Evolutionary conservation across 257 asterid genomes (phyloP), one percentile per base, ranked within the genome.

Genomic region (Prunella vulgaris): DNA sequence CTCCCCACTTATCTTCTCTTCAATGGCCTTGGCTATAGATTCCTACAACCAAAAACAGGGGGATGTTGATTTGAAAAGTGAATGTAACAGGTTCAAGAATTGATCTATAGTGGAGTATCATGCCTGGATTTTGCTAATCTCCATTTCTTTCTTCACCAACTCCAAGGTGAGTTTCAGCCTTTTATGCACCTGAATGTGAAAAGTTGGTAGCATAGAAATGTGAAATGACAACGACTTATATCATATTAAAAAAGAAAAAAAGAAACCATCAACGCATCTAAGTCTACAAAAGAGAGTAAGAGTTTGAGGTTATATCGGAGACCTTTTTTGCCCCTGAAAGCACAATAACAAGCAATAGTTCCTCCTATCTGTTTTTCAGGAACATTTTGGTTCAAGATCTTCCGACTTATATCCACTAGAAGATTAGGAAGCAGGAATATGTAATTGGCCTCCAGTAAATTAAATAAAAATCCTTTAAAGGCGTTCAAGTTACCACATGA

Each of bases 101-200:
- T 15, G 49, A 68, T 51, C 10, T 32, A 30, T 9, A 33, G 7
- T 51, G 54, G 64, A 70, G 44, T 67, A 56, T 30, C 60, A 46
- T 69, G 89, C 99, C 97, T 94, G 99, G 75, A 94, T 89, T 81
- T 85, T 94, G 85, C 90, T 91, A 58, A 94, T 94, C 92, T 94
- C 99, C 92, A 94, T 86, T 87, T 94, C 99, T 80, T 94, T 94
- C 90, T 94, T 94, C 86, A 91, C 90, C 66, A 94, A 78, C 84
- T 87, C 96, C 77, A 94, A 82, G 40, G 97, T 82, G 77, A 94
- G 97, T 61, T 82, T 81, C 66, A 94, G 85, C 49, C 99, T 86
- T 79, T 89, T 86, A 76, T 83, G 86, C 77, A 94, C 97, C 99
- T 94, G 82, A 52, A 74, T 67, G 37, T 48, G 51, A 10, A 74